A percentile compares a stretch with the other conserved stretches of the same genome.
These are phyloP conservation scores for Nicotiana tomentosiformis DNA, from an alignment of 257 asterid species.

Conservation along the genomic window DNA sequence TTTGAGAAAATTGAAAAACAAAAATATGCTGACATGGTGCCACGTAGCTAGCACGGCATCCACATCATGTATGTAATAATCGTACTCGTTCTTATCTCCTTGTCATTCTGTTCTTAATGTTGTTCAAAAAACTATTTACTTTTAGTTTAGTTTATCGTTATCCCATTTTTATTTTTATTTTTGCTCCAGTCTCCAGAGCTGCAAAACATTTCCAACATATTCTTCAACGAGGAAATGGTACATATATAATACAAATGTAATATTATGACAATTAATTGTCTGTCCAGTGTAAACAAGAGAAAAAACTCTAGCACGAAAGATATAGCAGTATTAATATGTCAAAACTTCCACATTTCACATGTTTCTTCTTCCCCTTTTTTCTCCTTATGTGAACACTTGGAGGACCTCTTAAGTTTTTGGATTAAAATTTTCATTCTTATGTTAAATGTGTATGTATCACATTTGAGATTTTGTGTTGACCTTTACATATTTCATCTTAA, in stretches of 20 bases:
- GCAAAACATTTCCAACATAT: neutral
- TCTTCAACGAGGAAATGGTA: neutral
- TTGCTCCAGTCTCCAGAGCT: neutral
- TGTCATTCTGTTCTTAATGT: neutral
- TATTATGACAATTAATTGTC: neutral
- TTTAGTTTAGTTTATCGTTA: neutral
- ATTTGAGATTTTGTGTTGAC: neutral
- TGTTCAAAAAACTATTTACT: neutral
- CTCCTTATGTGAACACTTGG: neutral
- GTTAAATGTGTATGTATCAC: neutral
- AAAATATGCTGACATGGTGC: neutral
- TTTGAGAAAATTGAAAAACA: neutral
- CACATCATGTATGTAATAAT: neutral
- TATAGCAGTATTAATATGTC: neutral
- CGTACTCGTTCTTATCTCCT: neutral
- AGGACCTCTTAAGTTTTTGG: neutral
- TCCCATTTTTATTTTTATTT: no score
- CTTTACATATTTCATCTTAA: neutral
- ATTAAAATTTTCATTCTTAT: neutral
- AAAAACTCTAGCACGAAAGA: neutral
- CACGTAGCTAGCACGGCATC: no score
- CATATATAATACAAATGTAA: neutral
- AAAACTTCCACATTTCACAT: neutral
- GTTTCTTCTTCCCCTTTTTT: neutral
- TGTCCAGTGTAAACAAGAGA: neutral